Conservation (phyloP, 164 flowering plant genomes). For the Berberis vulgaris region DNA sequence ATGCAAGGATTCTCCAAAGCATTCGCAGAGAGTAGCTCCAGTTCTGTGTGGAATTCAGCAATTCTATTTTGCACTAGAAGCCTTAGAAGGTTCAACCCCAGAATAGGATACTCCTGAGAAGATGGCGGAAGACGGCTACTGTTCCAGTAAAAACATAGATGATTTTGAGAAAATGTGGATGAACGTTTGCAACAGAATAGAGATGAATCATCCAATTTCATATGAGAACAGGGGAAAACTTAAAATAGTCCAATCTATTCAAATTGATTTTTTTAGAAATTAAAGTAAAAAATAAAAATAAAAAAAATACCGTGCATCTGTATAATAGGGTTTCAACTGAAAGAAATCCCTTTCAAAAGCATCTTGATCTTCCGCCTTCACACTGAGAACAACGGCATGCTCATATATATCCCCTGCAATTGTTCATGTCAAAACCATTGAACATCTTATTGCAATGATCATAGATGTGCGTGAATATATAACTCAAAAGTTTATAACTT, state of each 20-base stretch:
- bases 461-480: too few relatives aligned
- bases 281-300: too few relatives aligned
- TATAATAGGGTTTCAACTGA: slow-evolving; percentile 90
- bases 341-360: slow-evolving; percentile 49
- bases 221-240: too few relatives aligned
- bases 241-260: too few relatives aligned
- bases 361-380: background rate
- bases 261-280: too few relatives aligned
- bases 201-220: background rate
- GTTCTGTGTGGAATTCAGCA: slow-evolving; percentile 86
- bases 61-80: slow-evolving; percentile 91
- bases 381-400: slow-evolving; percentile 72
- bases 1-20: slow-evolving; percentile 82
- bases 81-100: slow-evolving; percentile 87
- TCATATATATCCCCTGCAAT: slow-evolving; percentile 28
- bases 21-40: slow-evolving; percentile 63
- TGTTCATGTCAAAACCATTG: background rate
- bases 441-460: background rate
- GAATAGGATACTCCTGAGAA: slow-evolving; percentile 66
- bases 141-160: slow-evolving; percentile 17
- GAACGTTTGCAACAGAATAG: background rate
- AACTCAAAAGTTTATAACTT: background rate
- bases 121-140: slow-evolving; percentile 60
- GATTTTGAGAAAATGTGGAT: background rate
- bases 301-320: slow-evolving; percentile 56